phyloP scores from a whole-genome alignment of 164 flowering plant genomes.

The Warburgia ugandensis region DNA sequence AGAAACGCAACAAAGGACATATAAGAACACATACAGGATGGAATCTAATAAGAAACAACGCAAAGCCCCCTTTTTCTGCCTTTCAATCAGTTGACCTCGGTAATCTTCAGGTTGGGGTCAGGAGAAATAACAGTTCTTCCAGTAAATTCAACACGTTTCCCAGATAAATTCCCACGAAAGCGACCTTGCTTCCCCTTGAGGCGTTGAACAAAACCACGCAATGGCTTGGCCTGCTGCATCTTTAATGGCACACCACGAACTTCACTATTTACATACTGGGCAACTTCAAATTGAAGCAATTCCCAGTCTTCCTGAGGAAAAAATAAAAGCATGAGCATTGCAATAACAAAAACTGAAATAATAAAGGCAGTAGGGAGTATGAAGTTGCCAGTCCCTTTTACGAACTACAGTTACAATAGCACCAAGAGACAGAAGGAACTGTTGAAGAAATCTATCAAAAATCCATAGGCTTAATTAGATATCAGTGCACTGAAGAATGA shows the following conservation, averaged over 20 bases:
- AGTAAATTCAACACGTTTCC: conserved; percentile 95
- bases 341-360: neutral
- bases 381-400: no score
- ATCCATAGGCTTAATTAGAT: no score
- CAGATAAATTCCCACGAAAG: conserved; percentile 84
- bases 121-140: conserved; percentile 98
- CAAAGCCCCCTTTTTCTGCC: neutral
- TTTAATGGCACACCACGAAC: conserved; percentile 46
- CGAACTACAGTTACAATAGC: no score
- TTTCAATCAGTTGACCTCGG: conserved; percentile 46
- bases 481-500: no score
- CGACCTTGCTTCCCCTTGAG: conserved; percentile 96
- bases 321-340: conserved; percentile 7
- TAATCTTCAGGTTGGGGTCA: conserved; percentile 94
- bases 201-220: conserved; percentile 84
- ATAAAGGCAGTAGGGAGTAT: no score
- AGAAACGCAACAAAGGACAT: conserved; percentile 5
- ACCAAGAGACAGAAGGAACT: no score
- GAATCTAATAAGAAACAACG: neutral
- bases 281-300: conserved; percentile 68
- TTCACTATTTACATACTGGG: conserved; percentile 78
- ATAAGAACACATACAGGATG: neutral
- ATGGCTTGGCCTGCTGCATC: conserved; percentile 29
- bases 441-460: no score
- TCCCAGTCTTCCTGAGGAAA: conserved; percentile 58